phyloP scores from a whole-genome alignment of 306 rosid genomes.

The Arachis stenosperma region DNA sequence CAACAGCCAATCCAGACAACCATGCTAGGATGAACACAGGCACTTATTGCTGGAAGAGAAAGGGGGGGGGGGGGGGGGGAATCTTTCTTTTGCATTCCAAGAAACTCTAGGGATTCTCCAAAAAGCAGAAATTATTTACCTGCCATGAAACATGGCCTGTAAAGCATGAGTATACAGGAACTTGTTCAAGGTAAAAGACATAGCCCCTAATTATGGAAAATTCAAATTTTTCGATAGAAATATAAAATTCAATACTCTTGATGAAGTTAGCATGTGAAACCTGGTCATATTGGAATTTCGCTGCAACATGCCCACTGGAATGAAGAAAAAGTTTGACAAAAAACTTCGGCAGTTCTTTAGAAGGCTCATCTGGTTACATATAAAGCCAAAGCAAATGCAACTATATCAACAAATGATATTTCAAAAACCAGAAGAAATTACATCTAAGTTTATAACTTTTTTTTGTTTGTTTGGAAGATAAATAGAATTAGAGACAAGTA shows the following conservation, averaged over 20 bases:
- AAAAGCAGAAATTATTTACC: slow-evolving; percentile 63
- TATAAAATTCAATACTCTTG: background rate
- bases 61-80: no score
- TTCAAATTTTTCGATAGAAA: background rate
- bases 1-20: slow-evolving; percentile 28
- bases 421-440: background rate
- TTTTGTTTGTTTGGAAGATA: no score
- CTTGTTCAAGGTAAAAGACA: slow-evolving; percentile 26
- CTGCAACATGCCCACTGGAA: slow-evolving; percentile 73
- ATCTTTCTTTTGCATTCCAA: slow-evolving; percentile 90
- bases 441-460: background rate
- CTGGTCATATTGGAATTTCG: slow-evolving; percentile 77
- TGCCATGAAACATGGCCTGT: slow-evolving; percentile 42
- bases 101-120: slow-evolving; percentile 70
- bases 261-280: slow-evolving; percentile 40
- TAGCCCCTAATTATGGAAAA: background rate
- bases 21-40: background rate
- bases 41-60: background rate
- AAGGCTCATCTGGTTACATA: slow-evolving; percentile 48
- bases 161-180: slow-evolving; percentile 19
- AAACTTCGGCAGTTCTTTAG: slow-evolving; percentile 56
- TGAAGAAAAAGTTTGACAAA: slow-evolving; percentile 78
- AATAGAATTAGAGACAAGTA: background rate
- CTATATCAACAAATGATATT: slow-evolving; percentile 14
- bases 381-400: slow-evolving; percentile 17